Conservation (phyloP, 345 rosid species). For the Isatis tinctoria region DNA sequence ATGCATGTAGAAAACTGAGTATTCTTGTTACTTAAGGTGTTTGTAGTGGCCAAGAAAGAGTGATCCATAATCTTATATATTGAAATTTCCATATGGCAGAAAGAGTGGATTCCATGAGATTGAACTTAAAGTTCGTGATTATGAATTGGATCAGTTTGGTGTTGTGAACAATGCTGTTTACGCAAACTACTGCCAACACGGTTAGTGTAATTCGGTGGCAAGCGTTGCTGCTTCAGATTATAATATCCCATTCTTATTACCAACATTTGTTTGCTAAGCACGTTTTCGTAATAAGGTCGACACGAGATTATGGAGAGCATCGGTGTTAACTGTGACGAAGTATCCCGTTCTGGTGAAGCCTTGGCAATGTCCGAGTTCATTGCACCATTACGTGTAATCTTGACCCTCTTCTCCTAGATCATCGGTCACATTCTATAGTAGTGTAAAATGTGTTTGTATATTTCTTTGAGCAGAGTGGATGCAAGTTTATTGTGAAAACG, state of each 20-base stretch:
- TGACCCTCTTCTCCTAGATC: background rate
- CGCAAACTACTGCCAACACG: slow-evolving; percentile 81
- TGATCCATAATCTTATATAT: background rate
- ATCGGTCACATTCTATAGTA: slow-evolving; percentile 21
- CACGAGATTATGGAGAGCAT: slow-evolving; percentile 62
- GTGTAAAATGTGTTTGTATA: background rate
- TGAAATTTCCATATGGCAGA: slow-evolving; percentile 27
- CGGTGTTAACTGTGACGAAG: slow-evolving; percentile 55
- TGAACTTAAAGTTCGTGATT: slow-evolving; percentile 76
- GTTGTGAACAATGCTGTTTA: slow-evolving; percentile 85
- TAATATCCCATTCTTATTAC: slow-evolving; percentile 22
- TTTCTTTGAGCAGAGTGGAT: slow-evolving; percentile 53
- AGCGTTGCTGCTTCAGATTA: background rate
- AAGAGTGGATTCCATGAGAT: slow-evolving; percentile 48
- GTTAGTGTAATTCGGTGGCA: slow-evolving; percentile 26
- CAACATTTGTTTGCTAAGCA: background rate
- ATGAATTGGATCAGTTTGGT: slow-evolving; percentile 84
- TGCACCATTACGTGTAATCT: slow-evolving; percentile 59
- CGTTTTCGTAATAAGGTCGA: slow-evolving; percentile 43
- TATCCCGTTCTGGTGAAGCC: slow-evolving; percentile 58
- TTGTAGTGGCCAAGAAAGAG: background rate
- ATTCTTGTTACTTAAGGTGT: too few relatives aligned
- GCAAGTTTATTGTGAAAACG: slow-evolving; percentile 62
- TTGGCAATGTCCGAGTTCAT: slow-evolving; percentile 69
- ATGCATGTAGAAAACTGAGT: background rate